These are phyloP conservation scores for Phytophthora quininea DNA, from an alignment of 352 stramenopile species.

Conservation along the genomic window DNA sequence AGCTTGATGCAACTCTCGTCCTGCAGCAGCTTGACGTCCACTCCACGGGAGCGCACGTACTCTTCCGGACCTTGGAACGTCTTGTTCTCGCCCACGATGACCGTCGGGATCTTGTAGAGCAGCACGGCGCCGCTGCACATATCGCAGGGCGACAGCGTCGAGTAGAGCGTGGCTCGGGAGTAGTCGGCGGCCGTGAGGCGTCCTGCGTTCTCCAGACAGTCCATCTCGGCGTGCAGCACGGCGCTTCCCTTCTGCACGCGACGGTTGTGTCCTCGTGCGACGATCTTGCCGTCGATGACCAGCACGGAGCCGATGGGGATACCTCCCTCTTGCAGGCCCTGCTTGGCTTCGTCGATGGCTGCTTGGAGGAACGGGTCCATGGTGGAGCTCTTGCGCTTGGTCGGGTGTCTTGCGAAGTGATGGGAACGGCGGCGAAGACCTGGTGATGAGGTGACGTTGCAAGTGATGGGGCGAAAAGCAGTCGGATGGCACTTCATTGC, in stretches of 20 bases:
- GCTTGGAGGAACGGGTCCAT: constrained; percentile 42
- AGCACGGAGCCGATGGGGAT: constrained; percentile 52
- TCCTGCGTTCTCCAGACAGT: constrained; percentile 44
- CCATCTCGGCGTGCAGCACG: constrained; percentile 50
- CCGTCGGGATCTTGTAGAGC: constrained; percentile 51
- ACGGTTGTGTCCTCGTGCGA: constrained; percentile 45
- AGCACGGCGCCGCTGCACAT: constrained; percentile 54
- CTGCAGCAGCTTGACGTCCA: constrained; percentile 38
- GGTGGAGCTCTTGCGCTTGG: not conserved
- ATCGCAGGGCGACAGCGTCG: constrained; percentile 46
- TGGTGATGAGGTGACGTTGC: not conserved
- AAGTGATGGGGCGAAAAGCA: too few species aligned
- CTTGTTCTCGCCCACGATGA: constrained; percentile 52
- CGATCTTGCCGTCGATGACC: constrained; percentile 38
- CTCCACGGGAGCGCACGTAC: constrained; percentile 38
- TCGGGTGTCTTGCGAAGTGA: not conserved
- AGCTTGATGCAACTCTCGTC: constrained; percentile 41
- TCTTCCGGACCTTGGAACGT: constrained; percentile 46
- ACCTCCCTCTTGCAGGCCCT: constrained; percentile 32
- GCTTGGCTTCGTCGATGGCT: constrained; percentile 35
- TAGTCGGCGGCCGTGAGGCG: constrained; percentile 45
- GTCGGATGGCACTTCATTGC: too few species aligned
- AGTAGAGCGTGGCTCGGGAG: constrained; percentile 42
- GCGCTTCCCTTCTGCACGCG: constrained; percentile 43
- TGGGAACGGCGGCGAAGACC: not conserved